A percentile compares a stretch with the other conserved stretches of the same genome.
phyloP scores from a whole-genome alignment of 2,329 filamentous ascomycete species.

The Blastomyces gilchristii region DNA sequence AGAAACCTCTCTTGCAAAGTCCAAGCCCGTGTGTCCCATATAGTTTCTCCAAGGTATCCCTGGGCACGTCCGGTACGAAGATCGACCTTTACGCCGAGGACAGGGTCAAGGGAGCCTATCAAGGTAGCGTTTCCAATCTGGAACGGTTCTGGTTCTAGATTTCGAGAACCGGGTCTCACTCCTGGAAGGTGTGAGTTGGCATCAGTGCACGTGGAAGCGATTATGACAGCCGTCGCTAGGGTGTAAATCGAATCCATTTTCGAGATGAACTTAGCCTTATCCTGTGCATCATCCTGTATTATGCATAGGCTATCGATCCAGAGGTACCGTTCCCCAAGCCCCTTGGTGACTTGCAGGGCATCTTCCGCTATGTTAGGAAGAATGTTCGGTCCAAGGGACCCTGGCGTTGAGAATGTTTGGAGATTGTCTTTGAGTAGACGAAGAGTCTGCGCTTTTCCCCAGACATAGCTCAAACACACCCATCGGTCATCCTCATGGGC shows the following conservation, averaged over 20 bases:
- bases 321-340: background rate
- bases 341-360: background rate
- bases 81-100: background rate
- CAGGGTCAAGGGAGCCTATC: background rate
- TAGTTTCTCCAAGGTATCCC: background rate
- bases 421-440: constrained; percentile 6
- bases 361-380: constrained; percentile 3
- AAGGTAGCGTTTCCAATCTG: constrained; percentile 4
- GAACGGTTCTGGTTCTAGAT: constrained; percentile 8
- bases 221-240: constrained; percentile 11
- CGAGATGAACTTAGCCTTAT: constrained; percentile 12
- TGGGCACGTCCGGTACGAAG: background rate
- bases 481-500: constrained; percentile 7
- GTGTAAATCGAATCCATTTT: constrained; percentile 18
- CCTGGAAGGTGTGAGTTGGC: constrained; percentile 13
- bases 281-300: background rate
- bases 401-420: constrained; percentile 8
- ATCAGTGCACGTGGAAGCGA: constrained; percentile 11
- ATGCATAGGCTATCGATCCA: constrained; percentile 1
- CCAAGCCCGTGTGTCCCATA: background rate
- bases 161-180: constrained; percentile 8
- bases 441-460: constrained; percentile 9
- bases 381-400: constrained; percentile 4
- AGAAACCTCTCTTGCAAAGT: constrained; percentile 3
- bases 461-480: constrained; percentile 13